These are phyloP conservation scores for Cydonia oblonga DNA, from an alignment of 331 rosid genomes.

Conservation along the genomic window DNA sequence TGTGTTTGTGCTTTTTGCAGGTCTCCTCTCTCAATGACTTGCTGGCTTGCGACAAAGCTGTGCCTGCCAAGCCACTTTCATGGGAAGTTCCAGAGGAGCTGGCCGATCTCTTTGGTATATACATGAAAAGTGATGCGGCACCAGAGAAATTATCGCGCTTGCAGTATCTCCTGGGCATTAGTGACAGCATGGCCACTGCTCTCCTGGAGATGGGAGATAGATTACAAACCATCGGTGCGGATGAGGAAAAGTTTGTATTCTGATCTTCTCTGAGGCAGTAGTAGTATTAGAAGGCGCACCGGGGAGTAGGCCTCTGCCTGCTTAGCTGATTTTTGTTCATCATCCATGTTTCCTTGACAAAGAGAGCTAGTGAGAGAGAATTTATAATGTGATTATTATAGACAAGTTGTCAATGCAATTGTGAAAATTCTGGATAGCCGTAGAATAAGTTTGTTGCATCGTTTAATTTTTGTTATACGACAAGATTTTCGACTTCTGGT, in stretches of 20 bases:
- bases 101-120: slow-evolving; percentile 64
- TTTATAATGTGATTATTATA: slow-evolving; percentile 8
- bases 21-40: slow-evolving; percentile 87
- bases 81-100: slow-evolving; percentile 95
- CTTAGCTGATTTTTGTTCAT: slow-evolving; percentile 27
- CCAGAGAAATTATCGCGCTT: slow-evolving; percentile 71
- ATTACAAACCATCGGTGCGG: slow-evolving; percentile 32
- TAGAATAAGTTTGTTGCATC: not conserved
- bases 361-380: not conserved
- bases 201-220: slow-evolving; percentile 63
- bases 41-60: slow-evolving; percentile 95
- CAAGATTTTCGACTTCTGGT: not conserved
- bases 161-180: slow-evolving; percentile 81
- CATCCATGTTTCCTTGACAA: slow-evolving; percentile 3
- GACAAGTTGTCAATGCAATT: slow-evolving; percentile 9
- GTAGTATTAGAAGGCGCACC: slow-evolving; percentile 24
- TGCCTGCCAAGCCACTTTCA: slow-evolving; percentile 53
- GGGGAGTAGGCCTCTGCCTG: slow-evolving; percentile 10
- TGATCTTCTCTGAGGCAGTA: slow-evolving; percentile 10
- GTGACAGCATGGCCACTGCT: slow-evolving; percentile 60
- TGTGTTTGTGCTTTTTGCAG: slow-evolving; percentile 29
- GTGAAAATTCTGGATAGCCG: not conserved
- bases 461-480: not conserved
- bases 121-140: slow-evolving; percentile 50
- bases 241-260: slow-evolving; percentile 84